phyloP scores from a whole-genome alignment of 345 rosid genomes.

The Sisymbrium irio region DNA sequence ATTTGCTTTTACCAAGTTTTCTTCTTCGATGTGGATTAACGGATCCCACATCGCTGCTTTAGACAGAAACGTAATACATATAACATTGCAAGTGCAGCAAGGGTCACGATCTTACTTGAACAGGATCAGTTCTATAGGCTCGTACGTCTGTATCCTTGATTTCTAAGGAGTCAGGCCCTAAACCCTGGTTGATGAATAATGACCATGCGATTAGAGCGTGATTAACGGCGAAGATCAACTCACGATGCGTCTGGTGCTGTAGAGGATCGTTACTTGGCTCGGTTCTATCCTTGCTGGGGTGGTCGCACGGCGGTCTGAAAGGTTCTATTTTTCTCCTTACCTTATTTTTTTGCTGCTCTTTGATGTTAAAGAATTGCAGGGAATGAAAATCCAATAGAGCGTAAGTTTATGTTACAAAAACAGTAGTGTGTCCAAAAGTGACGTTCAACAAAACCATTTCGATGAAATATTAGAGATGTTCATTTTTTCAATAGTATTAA shows the following conservation, averaged over 20 bases:
- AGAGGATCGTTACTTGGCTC: constrained; percentile 25
- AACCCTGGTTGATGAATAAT: background rate
- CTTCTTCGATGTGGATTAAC: background rate
- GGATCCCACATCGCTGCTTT: constrained; percentile 6
- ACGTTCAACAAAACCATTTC: no score
- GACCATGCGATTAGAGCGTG: constrained; percentile 19
- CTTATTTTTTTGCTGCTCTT: no score
- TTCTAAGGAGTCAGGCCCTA: no score
- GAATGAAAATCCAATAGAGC: no score
- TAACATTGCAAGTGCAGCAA: background rate
- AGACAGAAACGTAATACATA: background rate
- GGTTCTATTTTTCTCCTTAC: background rate
- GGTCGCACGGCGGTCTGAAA: constrained; percentile 27
- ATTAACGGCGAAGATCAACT: background rate
- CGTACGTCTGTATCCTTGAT: background rate
- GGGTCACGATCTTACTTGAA: background rate
- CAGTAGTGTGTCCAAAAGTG: no score
- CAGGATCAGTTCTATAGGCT: background rate
- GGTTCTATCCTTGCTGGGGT: background rate
- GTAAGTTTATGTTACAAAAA: no score
- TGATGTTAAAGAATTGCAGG: no score
- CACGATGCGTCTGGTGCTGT: background rate
- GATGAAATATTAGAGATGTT: no score
- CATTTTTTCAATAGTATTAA: no score
- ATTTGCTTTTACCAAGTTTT: background rate